Conservation (phyloP, 164 flowering plant genomes). For the Tetracentron sinense region DNA sequence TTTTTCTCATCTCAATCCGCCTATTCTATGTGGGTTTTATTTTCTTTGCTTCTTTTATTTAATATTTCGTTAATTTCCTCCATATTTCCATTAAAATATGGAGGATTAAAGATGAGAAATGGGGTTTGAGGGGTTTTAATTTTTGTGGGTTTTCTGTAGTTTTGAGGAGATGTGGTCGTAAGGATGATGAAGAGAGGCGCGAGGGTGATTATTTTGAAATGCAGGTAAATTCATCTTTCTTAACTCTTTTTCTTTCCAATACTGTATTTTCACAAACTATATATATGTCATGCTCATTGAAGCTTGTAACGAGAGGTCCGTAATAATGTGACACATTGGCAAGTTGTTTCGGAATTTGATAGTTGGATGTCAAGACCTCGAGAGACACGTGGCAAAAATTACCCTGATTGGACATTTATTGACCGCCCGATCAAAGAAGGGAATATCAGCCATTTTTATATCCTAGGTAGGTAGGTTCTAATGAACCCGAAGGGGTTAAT, state of each 20-base stretch:
- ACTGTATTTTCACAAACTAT: too few species aligned
- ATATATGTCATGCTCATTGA: too few species aligned
- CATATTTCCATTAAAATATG: background rate
- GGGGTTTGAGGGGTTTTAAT: background rate
- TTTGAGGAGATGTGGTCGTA: constrained; percentile 47
- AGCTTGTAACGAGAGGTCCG: too few species aligned
- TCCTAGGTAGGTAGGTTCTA: too few species aligned
- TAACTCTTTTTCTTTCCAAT: background rate
- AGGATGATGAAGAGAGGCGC: constrained; percentile 36
- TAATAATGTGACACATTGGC: too few species aligned
- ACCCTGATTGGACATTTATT: too few species aligned
- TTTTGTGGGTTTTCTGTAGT: constrained; percentile 22
- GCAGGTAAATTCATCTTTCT: constrained; percentile 42
- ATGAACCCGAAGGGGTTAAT: too few species aligned
- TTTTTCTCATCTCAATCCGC: constrained; percentile 68
- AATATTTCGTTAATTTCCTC: background rate
- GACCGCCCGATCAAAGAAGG: too few species aligned
- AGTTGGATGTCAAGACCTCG: too few species aligned
- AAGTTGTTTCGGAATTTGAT: too few species aligned
- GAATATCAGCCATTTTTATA: too few species aligned
- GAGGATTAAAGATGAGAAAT: background rate
- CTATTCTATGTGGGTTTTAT: constrained; percentile 59
- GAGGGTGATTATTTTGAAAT: constrained; percentile 77
- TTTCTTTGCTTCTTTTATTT: background rate
- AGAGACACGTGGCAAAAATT: too few species aligned